Evolutionary conservation across 2,329 filamentous ascomycete genomes (phyloP).

Genomic region (Paramyrothecium roridum): DNA sequence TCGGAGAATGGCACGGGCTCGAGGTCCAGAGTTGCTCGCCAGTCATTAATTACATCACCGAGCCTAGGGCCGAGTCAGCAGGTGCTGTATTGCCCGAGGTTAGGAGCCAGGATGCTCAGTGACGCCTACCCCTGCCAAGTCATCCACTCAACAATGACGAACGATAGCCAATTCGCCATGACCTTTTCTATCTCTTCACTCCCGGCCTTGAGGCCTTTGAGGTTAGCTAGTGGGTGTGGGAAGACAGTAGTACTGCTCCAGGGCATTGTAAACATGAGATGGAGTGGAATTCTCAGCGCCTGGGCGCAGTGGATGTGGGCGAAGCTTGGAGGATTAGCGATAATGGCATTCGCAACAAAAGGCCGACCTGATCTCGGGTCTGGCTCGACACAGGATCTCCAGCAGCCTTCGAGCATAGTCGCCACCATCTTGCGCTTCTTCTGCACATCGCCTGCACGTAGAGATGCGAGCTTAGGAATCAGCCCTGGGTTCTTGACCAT

Average conservation of each 20-base stretch:
- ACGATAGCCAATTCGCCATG: neutral
- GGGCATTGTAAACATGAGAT: slow-evolving; percentile 47
- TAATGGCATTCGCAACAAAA: neutral
- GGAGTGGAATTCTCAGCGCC: neutral
- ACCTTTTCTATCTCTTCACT: neutral
- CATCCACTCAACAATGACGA: slow-evolving; percentile 59
- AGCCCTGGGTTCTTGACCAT: slow-evolving; percentile 16
- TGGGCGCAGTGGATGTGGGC: neutral
- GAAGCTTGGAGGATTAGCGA: neutral
- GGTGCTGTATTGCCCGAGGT: no score
- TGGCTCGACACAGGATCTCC: slow-evolving; percentile 7
- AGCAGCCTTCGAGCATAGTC: slow-evolving; percentile 18
- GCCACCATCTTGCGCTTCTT: slow-evolving; percentile 19
- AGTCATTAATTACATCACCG: slow-evolving; percentile 63
- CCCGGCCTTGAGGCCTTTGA: slow-evolving; percentile 1
- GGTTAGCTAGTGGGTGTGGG: slow-evolving; percentile 32
- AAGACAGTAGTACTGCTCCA: slow-evolving; percentile 59
- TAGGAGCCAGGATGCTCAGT: no score
- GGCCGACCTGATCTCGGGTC: slow-evolving; percentile 29
- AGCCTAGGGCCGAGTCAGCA: no score
- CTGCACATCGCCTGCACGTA: slow-evolving; percentile 21
- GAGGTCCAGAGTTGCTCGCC: neutral
- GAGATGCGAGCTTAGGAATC: slow-evolving; percentile 19
- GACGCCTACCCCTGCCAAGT: slow-evolving; percentile 65
- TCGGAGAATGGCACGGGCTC: slow-evolving; percentile 42